A percentile compares a stretch with the other conserved stretches of the same genome.
Evolutionary conservation across 805 yeast species (phyloP).

Genomic region (Pichia cabralensis): DNA sequence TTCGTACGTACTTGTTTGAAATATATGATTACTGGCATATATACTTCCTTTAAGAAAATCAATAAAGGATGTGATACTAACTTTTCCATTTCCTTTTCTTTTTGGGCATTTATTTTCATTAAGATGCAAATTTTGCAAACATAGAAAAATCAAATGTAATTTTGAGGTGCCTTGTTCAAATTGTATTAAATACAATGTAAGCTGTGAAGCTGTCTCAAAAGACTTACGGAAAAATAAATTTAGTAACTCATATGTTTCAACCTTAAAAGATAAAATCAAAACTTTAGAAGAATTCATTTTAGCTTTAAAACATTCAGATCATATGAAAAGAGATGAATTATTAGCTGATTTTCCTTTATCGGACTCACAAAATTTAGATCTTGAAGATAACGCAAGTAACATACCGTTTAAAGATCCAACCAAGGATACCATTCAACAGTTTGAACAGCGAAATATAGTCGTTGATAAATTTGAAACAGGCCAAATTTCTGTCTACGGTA

Average conservation of each 20-base stretch:
- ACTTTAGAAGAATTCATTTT: background rate
- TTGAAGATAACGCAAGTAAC: no score
- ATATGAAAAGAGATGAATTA: background rate
- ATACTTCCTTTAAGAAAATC: no score
- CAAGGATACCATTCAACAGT: background rate
- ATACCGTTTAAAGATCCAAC: no score
- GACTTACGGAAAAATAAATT: slow-evolving; percentile 3
- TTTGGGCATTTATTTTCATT: background rate
- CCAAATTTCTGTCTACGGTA: slow-evolving; percentile 1
- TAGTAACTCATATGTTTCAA: slow-evolving; percentile 1
- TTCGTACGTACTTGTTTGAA: no score
- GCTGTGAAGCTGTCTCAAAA: slow-evolving; percentile 2
- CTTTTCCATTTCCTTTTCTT: background rate
- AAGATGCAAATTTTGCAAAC: slow-evolving; percentile 4
- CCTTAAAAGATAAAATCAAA: background rate
- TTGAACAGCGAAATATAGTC: background rate
- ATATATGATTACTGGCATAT: no score
- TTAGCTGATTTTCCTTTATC: background rate
- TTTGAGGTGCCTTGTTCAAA: slow-evolving; percentile 5
- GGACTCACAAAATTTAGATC: no score
- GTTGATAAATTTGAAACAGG: background rate
- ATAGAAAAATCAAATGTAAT: slow-evolving; percentile 5
- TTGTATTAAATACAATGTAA: slow-evolving; percentile 1
- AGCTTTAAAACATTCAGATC: background rate
- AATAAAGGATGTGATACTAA: no score